phyloP scores from a whole-genome alignment of 1,139 yeast genomes.

The Hemisphaericaspora subhashii region DNA sequence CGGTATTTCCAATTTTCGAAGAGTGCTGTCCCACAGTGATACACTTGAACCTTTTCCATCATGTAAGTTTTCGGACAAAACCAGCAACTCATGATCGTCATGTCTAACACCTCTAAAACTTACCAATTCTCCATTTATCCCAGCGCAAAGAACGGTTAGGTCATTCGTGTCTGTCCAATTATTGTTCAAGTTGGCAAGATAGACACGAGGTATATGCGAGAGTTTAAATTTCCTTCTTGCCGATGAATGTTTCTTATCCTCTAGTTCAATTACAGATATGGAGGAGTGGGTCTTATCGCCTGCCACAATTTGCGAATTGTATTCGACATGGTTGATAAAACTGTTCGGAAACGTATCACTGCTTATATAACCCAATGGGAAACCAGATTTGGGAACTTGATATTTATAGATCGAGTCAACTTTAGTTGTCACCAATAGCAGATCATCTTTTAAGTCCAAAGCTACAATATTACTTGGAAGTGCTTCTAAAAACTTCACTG shows the following conservation, averaged over 20 bases:
- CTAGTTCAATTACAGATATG: constrained; percentile 27
- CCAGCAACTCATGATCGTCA: constrained; percentile 15
- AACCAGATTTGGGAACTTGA: constrained; percentile 15
- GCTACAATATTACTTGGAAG: constrained; percentile 41
- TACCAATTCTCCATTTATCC: constrained; percentile 52
- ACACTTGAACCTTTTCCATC: not conserved
- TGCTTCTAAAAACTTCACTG: constrained; percentile 24
- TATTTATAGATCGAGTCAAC: constrained; percentile 41
- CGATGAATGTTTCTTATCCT: constrained; percentile 11
- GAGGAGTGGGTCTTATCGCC: constrained; percentile 48
- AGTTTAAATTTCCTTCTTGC: constrained; percentile 18
- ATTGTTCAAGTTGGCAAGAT: constrained; percentile 27
- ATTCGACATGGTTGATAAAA: constrained; percentile 37
- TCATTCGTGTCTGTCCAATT: constrained; percentile 30
- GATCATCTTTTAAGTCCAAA: constrained; percentile 26
- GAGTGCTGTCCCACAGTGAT: constrained; percentile 1
- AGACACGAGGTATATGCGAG: constrained; percentile 47
- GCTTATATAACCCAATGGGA: constrained; percentile 17
- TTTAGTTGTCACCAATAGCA: constrained; percentile 37
- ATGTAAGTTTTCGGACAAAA: constrained; percentile 9
- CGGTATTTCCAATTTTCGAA: constrained; percentile 32
- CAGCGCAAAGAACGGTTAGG: constrained; percentile 36
- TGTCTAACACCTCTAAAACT: constrained; percentile 20
- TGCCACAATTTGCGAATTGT: constrained; percentile 28
- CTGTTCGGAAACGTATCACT: constrained; percentile 40